Base-by-base conservation (phyloP, 164 flowering plant genomes). In the Piper longum region DNA sequence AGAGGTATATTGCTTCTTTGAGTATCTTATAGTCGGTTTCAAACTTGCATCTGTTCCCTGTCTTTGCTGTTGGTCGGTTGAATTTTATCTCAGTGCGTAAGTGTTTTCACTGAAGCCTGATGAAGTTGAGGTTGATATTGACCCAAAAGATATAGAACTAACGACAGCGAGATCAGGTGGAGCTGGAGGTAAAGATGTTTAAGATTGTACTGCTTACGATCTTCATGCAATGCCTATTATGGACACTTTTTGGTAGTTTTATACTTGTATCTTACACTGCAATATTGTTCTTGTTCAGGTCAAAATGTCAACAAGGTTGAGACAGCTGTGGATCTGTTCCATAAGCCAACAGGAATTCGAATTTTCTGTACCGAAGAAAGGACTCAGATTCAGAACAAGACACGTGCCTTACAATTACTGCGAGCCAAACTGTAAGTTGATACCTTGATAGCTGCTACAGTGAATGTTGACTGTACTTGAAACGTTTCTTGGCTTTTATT, bases 291-390 rank as follows among this genome's bases (percentile, higher is more conserved):
- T 67, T 26, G 44, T 83, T 78, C 92, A 93, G 99, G 99, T 57
- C 99, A 93, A 76, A 93, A 93, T 77, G 99, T 93, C 57, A 93
- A 93, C 86, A 93, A 93, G 89, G 99, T 93, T 75, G 99, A 93
- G 74, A 93, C 99, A 58, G 99, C 99, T 62, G 77, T 85, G 56
- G 99, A 93, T 79, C 96, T 93, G 73, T 63, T 85, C 71, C 99
- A 93, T 66, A 93, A 90, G 75, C 99, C 99, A 56, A 87, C 96
- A 3, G 97, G 99, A 77, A 90, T 93, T 60, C 95, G 97, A 67
- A 93, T 93, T 54, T 93, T 93, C 75, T 93, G 99, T 69, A 87
- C 97, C 9, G 97, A 93, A 78, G 96, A 93, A 78, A 90, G 99
- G 75, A 82, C 86, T 67, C 97, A 93, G 68, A 84, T 88, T 69